These are phyloP conservation scores for Discostella pseudostelligera DNA, from an alignment of 108 stramenopile species.

Conservation along the genomic window DNA sequence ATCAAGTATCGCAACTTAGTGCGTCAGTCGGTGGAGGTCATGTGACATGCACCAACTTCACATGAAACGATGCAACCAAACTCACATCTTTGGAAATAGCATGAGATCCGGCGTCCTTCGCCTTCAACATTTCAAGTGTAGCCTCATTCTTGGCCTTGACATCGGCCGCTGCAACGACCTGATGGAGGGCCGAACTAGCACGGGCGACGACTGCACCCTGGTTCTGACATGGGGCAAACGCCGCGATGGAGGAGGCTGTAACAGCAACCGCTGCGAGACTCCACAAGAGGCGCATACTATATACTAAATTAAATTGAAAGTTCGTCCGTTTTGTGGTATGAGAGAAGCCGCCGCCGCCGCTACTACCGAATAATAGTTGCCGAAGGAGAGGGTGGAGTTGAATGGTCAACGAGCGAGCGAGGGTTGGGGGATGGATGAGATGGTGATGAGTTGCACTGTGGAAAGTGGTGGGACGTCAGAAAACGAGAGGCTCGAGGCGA, in stretches of 20 bases:
- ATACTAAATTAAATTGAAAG: neutral
- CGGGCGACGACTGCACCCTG: conserved; percentile 13
- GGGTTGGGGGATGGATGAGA: too few species aligned
- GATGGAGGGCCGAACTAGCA: conserved; percentile 17
- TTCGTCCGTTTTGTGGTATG: neutral
- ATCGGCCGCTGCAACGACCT: conserved; percentile 49
- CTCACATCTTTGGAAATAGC: conserved; percentile 70
- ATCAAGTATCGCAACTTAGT: neutral
- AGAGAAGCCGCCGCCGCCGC: neutral
- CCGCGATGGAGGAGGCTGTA: conserved; percentile 22
- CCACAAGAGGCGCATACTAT: conserved; percentile 41
- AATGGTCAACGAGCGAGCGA: too few species aligned
- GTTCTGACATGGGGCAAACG: conserved; percentile 14
- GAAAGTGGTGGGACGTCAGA: neutral
- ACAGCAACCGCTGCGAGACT: conserved; percentile 31
- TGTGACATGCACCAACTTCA: neutral
- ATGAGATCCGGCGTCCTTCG: conserved; percentile 67
- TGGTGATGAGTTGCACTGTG: too few species aligned
- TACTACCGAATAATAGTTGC: neutral
- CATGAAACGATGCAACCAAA: neutral
- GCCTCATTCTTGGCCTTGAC: conserved; percentile 58
- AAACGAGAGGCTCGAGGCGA: conserved; percentile 2
- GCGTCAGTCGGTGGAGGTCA: conserved; percentile 4
- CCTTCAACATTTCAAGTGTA: conserved; percentile 56
- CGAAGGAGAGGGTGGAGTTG: neutral